Conservation (phyloP, 2,329 filamentous ascomycete genomes). For the Penicillium thymicola region DNA sequence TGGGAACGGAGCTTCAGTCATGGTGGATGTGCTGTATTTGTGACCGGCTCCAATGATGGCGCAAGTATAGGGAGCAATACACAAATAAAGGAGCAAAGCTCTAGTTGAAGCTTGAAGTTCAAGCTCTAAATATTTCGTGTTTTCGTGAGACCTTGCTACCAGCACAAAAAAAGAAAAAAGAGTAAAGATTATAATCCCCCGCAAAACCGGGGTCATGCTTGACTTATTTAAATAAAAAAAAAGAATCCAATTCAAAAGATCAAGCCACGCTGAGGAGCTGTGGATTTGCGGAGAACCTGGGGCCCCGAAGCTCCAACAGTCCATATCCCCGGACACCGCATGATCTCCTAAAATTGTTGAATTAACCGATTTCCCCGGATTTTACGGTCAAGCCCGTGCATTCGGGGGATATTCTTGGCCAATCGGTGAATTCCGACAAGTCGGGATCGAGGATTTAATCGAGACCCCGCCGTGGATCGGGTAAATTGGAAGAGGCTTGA, state of each 20-base stretch:
- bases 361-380: constrained; percentile 13
- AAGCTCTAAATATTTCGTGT: not conserved
- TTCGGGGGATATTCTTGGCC: not conserved
- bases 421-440: not conserved
- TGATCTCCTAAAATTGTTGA: not conserved
- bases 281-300: constrained; percentile 5
- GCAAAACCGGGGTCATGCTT: constrained; percentile 1
- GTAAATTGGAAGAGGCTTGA: not conserved
- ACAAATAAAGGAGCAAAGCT: not conserved
- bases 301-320: not conserved
- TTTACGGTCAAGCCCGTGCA: not conserved
- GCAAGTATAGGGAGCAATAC: not conserved
- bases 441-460: not conserved
- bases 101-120: not conserved
- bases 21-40: not conserved
- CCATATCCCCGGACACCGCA: not conserved
- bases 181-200: not conserved
- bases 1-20: not conserved
- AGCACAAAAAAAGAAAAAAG: not conserved
- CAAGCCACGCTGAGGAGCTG: not conserved
- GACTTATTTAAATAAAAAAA: constrained; percentile 1
- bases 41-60: not conserved
- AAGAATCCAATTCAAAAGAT: not conserved
- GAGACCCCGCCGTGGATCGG: not conserved
- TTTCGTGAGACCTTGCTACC: not conserved